Conservation (phyloP, 1,284 basidiomycete species). For the Sanguinoderma infundibulare region DNA sequence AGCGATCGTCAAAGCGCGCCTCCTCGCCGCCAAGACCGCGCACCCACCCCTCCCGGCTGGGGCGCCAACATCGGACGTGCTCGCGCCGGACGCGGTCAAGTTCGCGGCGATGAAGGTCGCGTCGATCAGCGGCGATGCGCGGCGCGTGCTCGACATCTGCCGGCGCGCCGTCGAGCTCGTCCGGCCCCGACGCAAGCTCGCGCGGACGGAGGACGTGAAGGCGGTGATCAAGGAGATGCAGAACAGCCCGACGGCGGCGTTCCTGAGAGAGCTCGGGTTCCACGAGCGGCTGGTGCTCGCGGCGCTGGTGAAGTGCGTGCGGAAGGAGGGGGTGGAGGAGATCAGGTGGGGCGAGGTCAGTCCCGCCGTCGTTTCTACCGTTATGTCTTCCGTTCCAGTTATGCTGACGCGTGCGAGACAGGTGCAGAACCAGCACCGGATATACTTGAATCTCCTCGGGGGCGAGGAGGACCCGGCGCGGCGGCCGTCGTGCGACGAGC, state of each 20-base stretch:
- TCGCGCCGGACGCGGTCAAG: constrained; percentile 82
- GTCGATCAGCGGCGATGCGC: constrained; percentile 93
- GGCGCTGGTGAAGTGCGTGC: constrained; percentile 82
- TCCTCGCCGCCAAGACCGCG: constrained; percentile 62
- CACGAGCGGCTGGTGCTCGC: constrained; percentile 93
- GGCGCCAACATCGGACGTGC: constrained; percentile 52
- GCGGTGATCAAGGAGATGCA: constrained; percentile 90
- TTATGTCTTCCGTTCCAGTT: background rate
- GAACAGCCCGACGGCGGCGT: constrained; percentile 87
- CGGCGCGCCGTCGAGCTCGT: constrained; percentile 88
- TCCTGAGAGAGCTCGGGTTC: constrained; percentile 79
- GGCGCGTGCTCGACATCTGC: constrained; percentile 93
- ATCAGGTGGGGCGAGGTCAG: constrained; percentile 83
- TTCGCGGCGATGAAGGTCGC: constrained; percentile 93
- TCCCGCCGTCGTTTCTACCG: background rate
- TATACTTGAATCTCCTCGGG: constrained; percentile 62
- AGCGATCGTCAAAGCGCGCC: constrained; percentile 85
- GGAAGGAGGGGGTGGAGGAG: constrained; percentile 86
- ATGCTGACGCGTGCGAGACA: constrained; percentile 30
- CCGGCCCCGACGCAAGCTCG: constrained; percentile 53
- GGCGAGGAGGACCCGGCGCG: constrained; percentile 49
- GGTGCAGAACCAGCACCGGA: constrained; percentile 71
- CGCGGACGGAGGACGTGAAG: constrained; percentile 77
- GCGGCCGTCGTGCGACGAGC: constrained; percentile 58
- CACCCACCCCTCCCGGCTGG: constrained; percentile 35